These are phyloP conservation scores for Teunomyces panamensis DNA, from an alignment of 805 yeast species.

Conservation along the genomic window DNA sequence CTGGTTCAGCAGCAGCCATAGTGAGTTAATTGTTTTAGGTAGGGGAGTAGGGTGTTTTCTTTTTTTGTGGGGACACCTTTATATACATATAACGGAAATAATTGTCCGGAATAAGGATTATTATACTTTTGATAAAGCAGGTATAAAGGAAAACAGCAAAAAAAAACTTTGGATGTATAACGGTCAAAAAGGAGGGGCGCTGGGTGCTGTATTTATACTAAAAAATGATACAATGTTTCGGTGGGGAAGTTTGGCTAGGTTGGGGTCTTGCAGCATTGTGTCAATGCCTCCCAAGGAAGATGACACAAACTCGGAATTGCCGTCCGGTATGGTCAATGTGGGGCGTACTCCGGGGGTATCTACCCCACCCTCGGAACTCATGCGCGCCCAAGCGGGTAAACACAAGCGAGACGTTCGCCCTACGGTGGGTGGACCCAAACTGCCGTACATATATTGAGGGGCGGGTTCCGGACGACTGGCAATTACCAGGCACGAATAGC, in stretches of 20 bases:
- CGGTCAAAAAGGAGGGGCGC: no score
- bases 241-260: constrained; percentile 2
- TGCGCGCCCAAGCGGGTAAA: background rate
- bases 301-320: constrained; percentile 3
- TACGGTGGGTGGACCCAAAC: background rate
- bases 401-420: constrained; percentile 5
- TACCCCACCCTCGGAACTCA: constrained; percentile 1
- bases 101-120: background rate
- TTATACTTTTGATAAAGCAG: background rate
- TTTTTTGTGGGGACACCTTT: background rate
- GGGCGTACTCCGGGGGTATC: background rate
- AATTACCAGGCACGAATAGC: background rate
- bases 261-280: background rate
- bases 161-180: background rate
- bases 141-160: background rate
- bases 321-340: background rate
- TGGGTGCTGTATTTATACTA: background rate
- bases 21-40: background rate
- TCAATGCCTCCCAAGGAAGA: background rate
- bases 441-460: background rate
- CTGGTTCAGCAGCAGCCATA: constrained; percentile 12
- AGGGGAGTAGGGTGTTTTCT: background rate
- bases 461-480: background rate
- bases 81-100: background rate
- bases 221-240: background rate